Conservation (phyloP, 2,329 filamentous ascomycete species). For the Geosmithia putterillii region DNA sequence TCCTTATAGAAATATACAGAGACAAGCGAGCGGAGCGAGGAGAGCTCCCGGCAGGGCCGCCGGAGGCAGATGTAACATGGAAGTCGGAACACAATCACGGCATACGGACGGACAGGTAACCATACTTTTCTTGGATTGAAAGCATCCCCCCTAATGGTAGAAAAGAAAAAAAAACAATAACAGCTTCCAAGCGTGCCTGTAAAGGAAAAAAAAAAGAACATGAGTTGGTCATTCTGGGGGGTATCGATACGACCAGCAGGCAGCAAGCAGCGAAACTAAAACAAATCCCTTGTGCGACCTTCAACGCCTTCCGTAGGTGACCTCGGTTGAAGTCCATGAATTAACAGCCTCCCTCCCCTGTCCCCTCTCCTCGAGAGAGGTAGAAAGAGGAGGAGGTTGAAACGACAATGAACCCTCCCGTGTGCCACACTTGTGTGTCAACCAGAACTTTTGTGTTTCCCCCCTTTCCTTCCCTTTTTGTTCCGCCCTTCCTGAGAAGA, state of each 20-base stretch:
- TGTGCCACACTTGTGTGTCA: conserved; percentile 1
- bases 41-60: no score
- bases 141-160: background rate
- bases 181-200: conserved; percentile 15
- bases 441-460: conserved; percentile 15
- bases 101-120: background rate
- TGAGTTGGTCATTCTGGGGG: conserved; percentile 14
- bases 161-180: background rate
- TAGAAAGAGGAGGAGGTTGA: conserved; percentile 4
- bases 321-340: conserved; percentile 11
- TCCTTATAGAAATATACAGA: no score
- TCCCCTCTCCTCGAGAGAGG: conserved; percentile 5
- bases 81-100: no score
- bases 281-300: conserved; percentile 11
- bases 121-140: background rate
- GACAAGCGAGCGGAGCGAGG: no score
- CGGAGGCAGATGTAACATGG: no score
- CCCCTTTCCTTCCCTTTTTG: conserved; percentile 12
- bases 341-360: background rate
- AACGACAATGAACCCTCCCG: background rate
- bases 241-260: conserved; percentile 30
- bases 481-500: conserved; percentile 17
- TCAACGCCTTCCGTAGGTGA: conserved; percentile 25
- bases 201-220: conserved; percentile 5
- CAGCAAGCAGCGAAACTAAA: conserved; percentile 8